Evolutionary conservation across 225 moss, liverwort and hornwort species (phyloP).

Genomic region (Antitrichia curtipendula): DNA sequence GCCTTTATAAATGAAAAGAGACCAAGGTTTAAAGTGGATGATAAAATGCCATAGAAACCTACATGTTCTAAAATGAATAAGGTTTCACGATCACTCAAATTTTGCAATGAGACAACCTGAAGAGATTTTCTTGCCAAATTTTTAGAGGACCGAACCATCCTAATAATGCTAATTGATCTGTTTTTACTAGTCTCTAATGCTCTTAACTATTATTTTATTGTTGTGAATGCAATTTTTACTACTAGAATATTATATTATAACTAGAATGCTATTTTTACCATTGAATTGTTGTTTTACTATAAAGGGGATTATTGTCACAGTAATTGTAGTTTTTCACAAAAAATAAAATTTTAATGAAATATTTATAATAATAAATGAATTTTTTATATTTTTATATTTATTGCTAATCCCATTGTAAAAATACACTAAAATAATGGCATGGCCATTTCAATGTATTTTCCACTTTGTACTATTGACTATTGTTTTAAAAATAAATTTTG

Average conservation of each 20-base stretch:
- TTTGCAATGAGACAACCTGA: accelerated
- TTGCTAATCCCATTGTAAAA: background rate
- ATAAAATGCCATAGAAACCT: background rate
- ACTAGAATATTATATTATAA: background rate
- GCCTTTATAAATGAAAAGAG: background rate
- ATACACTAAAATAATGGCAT: background rate
- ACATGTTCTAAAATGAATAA: background rate
- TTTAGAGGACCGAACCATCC: background rate
- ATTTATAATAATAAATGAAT: background rate
- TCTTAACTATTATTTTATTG: background rate
- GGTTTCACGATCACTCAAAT: background rate
- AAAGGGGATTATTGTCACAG: accelerated
- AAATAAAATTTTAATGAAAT: background rate
- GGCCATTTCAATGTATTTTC: background rate
- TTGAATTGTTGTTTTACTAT: background rate
- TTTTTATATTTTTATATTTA: background rate
- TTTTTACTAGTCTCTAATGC: accelerated
- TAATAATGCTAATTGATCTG: background rate
- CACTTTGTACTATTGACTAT: background rate
- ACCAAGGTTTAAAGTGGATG: background rate
- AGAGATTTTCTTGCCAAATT: background rate
- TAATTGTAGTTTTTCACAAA: background rate
- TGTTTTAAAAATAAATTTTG: background rate
- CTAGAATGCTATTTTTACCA: background rate
- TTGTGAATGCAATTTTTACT: background rate